Evolutionary conservation across 2,329 filamentous ascomycete genomes (phyloP).

Genomic region (Colletotrichum sp.): DNA sequence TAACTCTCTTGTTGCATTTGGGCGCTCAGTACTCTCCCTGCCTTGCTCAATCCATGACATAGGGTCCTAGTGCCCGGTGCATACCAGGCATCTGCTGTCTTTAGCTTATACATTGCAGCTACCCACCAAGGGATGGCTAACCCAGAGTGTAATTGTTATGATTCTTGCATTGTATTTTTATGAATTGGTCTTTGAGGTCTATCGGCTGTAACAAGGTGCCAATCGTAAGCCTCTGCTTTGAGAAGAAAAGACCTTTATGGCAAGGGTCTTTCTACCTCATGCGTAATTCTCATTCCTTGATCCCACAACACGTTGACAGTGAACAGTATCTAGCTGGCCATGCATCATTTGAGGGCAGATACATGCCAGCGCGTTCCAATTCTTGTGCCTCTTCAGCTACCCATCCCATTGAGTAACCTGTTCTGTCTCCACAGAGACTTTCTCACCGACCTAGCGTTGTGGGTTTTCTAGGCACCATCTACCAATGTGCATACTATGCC

Average conservation of each 20-base stretch:
- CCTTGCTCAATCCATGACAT: not conserved
- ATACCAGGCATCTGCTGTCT: not conserved
- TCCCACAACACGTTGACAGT: not conserved
- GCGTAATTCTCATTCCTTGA: not conserved
- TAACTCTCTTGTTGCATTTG: not conserved
- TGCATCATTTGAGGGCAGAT: not conserved
- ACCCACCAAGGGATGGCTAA: not conserved
- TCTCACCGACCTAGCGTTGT: not conserved
- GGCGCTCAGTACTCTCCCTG: not conserved
- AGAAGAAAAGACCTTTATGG: not conserved
- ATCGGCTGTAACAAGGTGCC: not conserved
- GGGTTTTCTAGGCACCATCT: not conserved
- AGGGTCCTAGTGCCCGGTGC: not conserved
- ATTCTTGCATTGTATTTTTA: not conserved
- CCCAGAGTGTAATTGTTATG: not conserved
- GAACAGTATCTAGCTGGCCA: not conserved
- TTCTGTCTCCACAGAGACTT: not conserved
- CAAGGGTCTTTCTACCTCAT: not conserved
- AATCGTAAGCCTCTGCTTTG: not conserved
- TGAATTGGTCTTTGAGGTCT: not conserved
- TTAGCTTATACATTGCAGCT: not conserved
- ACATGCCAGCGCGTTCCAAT: not conserved
- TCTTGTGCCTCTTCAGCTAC: not conserved
- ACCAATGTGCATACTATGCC: constrained; percentile 21
- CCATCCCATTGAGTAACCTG: not conserved